Evolutionary conservation across 1,284 basidiomycete genomes (phyloP), one percentile per base, ranked within the genome.

Genomic region (Cryptococcus wingfieldii): DNA sequence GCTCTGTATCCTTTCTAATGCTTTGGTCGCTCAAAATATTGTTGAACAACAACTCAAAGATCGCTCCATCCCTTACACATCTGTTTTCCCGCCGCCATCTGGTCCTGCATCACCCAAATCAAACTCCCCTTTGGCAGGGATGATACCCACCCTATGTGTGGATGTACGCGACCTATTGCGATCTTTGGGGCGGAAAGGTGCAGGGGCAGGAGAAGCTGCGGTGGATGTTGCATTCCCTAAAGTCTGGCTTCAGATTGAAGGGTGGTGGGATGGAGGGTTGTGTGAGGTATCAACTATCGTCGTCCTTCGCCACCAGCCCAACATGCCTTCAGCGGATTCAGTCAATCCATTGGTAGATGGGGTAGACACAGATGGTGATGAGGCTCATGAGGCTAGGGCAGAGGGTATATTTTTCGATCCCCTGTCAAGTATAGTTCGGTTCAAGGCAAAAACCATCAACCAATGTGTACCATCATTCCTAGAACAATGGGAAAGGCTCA

Each of bases 141-240:
- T 85, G 87, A 68, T 70, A 85, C 89, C 92, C 0, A 86, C 84
- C 4, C 80, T 95, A 5, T 89, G 87, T 60, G 88, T 95, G 27
- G 84, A 88, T 62, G 87, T 90, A 0, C 80, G 83, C 19, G 84
- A 90, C 61, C 86, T 95, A 47, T 80, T 93, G 28, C 85, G 86
- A 0, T 87, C 86, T 13, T 34, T 34, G 31, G 31, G 31, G 31
- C 87, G 87, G 1, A 85, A 86, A 3, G 53, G 41, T 27, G 50
- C 50, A 5, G 47, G 45, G 38, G 41, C 41, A 14, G 53, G 47
- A 14, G 43, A 43, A 7, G 55, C 55, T 3, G 87, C 89, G 2
- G 86, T 86, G n/a, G 88, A 90, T 67, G 89, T 90, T 4, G 89
- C 89, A 7, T 89, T 90, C 85, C 86, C 88, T 6, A 92, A 91